Conservation (phyloP, 345 rosid genomes). For the Carallia pectinifolia region DNA sequence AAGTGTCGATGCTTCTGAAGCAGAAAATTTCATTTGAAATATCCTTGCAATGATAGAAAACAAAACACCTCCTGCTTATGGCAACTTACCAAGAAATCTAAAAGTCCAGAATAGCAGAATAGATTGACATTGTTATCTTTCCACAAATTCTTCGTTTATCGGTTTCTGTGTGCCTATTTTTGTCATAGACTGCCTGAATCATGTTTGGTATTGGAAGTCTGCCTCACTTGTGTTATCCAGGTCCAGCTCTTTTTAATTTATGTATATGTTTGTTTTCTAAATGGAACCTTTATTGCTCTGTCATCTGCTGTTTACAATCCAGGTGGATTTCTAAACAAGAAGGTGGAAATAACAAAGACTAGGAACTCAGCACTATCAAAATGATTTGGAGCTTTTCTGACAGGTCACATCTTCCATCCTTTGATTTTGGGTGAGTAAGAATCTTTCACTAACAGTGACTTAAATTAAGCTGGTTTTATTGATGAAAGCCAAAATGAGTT, state of each 20-base stretch:
- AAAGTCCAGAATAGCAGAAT: background rate
- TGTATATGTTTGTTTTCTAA: background rate
- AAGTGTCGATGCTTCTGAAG: background rate
- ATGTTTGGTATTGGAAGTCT: background rate
- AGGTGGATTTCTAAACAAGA: constrained; percentile 48
- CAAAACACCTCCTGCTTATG: background rate
- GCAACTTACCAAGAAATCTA: background rate
- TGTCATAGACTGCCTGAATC: background rate
- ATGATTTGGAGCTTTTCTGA: constrained; percentile 21
- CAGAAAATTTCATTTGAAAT: too few species aligned
- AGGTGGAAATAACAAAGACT: constrained; percentile 27
- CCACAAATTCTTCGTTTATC: background rate
- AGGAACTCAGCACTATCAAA: constrained; percentile 28
- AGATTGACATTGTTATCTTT: background rate
- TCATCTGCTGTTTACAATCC: constrained; percentile 8
- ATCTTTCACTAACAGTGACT: background rate
- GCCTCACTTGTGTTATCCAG: background rate
- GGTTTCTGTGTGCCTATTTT: too few species aligned
- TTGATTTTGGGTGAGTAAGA: background rate
- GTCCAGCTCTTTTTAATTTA: background rate
- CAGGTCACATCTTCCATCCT: background rate
- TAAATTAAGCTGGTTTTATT: background rate
- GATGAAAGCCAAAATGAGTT: background rate
- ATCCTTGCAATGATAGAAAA: background rate
- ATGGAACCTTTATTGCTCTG: background rate